Evolutionary conservation across 2,329 filamentous ascomycete genomes (phyloP), one percentile per base, ranked within the genome.

Genomic region (Penicillium sp.): DNA sequence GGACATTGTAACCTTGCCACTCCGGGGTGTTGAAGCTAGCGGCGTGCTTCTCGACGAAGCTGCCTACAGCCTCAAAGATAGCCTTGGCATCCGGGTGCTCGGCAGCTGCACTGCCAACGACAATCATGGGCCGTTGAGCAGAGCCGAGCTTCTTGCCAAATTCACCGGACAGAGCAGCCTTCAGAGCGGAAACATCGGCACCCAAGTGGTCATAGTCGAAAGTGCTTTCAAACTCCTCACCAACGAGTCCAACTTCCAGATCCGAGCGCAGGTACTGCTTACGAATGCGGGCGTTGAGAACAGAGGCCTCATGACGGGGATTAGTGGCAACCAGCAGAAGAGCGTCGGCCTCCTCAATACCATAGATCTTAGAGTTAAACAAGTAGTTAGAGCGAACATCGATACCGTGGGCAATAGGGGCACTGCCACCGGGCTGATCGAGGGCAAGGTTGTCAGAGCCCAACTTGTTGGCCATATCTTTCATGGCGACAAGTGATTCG

Each of bases 221-320:
- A 29, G 92, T 99, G 54, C 92, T 96, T 47, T 96, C 86, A 75
- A 93, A 99, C 37, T 87, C 79, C 79, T 97, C 89, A 61, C 94
- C 94, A 64, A 99, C 87, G 56, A 97, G 85, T 62, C 89, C 94
- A 67, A 99, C 86, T 74, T 97, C 89, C 23, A 99, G 85, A 66
- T 97, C 92, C 33, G 94, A 97, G 65, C 92, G 88, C 65, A 99
- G 82, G 89, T 93, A 99, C 76, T 97, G 92, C 82, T 99, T 99
- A 69, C 94, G 86, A 71, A 99, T 99, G 64, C 94, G 90, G 61
- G 93, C 92, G 71, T 99, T 99, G 43, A 99, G 84, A 46, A 94
- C 91, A 54, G 94, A 91, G 58, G 94, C 94, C 79, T 99, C 94
- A 71, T 96, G 91, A 65, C 94, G 87, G 40, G 94, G 89, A 81